Evolutionary conservation across 1,284 basidiomycete genomes (phyloP), one percentile per base, ranked within the genome.

Genomic region (Porogramme epimiltina): DNA sequence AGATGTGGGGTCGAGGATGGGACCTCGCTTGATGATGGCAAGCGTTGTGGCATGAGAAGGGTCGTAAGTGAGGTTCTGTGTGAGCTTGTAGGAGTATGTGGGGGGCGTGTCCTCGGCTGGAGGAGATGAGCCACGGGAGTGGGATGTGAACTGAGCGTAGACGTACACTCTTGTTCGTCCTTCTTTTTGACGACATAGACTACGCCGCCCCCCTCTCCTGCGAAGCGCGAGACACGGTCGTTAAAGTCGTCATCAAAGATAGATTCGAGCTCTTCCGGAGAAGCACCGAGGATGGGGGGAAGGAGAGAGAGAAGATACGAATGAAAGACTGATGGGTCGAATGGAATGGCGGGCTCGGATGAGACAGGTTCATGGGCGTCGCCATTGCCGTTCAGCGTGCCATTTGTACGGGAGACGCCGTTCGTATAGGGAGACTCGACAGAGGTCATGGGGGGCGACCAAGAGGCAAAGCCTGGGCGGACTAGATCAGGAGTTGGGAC

Each of bases 11-110:
- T 98, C 95, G 42, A 98, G 81, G 1, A 82, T 87, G 0, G 91
- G 85, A 8, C 85, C 84, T 42, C 95, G 89, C 72, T 98, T 98
- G 78, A 99, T 97, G 67, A 98, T 81, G 28, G 95, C 95, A 45
- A 99, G 83, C 0, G 94, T 96, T 9, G 89, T 91, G 49, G 89
- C 79, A 73, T 93, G 86, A 34, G 85, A 83, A 10, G 89, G 75
- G 44, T 93, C 87, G 72, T 97, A 95, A n/a, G 81, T 79, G 24
- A 94, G 80, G 50, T 89, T 84, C 8, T 82, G 71, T 10, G 88
- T 84, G 48, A 95, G 76, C 33, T 82, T 76, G 68, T 93, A 94
- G 41, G 78, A 75, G 68, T 84, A 87, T 20, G 76, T 79, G 28
- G 81, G 78, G 40, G 76, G 74, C 36, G 73, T 72, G 54, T 90